Conservation (phyloP, 257 asterid species). For the Nicotiana paniculata region DNA sequence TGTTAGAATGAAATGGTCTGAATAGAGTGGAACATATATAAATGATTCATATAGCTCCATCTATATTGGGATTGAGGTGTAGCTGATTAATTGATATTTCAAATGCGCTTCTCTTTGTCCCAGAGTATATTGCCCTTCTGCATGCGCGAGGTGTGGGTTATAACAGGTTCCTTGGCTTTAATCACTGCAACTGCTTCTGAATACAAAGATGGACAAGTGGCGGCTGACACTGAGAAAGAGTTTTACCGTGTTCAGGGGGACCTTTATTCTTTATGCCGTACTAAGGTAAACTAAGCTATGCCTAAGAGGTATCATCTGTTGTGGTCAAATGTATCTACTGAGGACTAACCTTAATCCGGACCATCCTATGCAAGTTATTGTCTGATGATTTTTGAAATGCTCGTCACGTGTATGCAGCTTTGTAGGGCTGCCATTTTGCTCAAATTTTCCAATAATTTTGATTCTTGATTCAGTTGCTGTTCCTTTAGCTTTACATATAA, state of each 20-base stretch:
- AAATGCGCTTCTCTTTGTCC: constrained; percentile 10
- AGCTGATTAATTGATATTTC: background rate
- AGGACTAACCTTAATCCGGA: background rate
- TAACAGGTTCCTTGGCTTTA: constrained; percentile 85
- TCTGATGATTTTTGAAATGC: background rate
- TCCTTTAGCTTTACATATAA: background rate
- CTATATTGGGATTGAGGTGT: background rate
- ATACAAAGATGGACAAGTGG: constrained; percentile 63
- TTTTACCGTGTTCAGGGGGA: constrained; percentile 91
- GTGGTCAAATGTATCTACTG: background rate
- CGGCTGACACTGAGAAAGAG: constrained; percentile 82
- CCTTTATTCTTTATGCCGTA: constrained; percentile 80
- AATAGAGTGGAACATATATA: background rate
- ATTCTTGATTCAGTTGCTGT: background rate
- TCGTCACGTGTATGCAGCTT: background rate
- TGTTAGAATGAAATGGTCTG: background rate
- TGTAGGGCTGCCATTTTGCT: constrained; percentile 10
- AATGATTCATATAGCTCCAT: background rate
- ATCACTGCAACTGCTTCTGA: constrained; percentile 65
- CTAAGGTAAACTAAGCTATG: constrained; percentile 53
- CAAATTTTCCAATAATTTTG: background rate
- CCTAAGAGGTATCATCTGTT: background rate
- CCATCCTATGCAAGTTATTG: background rate
- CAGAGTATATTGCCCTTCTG: constrained; percentile 90
- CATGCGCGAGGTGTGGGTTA: constrained; percentile 97